Evolutionary conservation across 768 basidiomycete species (phyloP), one percentile per base, ranked within the genome.

Genomic region (Podaxis sp.): DNA sequence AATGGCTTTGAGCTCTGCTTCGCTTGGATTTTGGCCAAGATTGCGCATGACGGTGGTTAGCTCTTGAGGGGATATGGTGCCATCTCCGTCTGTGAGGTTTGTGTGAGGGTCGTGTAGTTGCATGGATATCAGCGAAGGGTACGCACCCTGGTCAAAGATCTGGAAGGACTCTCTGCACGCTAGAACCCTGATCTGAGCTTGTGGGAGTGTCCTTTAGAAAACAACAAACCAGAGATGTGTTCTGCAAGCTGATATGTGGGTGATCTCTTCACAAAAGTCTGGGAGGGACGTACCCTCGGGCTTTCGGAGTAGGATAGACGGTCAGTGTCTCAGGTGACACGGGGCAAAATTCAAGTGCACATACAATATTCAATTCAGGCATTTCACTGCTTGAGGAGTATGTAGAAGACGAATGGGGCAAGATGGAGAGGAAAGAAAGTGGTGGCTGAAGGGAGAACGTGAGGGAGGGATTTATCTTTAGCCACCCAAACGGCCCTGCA

Each of bases 121-220:
- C 24, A 33, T 33, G 33, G 12, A 52, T 26, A 17, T 41, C 30
- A 64, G 56, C 63, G 41, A 56, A 54, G 37, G 52, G 24, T 44
- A 76, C 81, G 62, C 64, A 91, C 90, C 88, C 75, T 89, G 90
- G 78, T 93, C 90, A 71, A 95, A 93, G 15, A 94, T 82, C 56
- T 91, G 89, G 79, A 95, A 94, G 48, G 93, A 91, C 79, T 94
- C 93, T 82, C 91, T 93, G 84, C 91, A 94, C 76, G 93, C 91
- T 89, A 58, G 5, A 50, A 38, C 48, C 5, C 26, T 22, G 8
- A 15, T 36, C 20, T 59, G 48, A 59, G 58, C 6, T 8, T 22
- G 17, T 30, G 36, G 7, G 36, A 10, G 24, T 46, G 3, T 24
- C 1, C 5, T 11, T 10, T 10, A 15, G 12, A 52, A 40, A 38